Base-by-base conservation (phyloP, 441 rosid species). In the Croton setiger region DNA sequence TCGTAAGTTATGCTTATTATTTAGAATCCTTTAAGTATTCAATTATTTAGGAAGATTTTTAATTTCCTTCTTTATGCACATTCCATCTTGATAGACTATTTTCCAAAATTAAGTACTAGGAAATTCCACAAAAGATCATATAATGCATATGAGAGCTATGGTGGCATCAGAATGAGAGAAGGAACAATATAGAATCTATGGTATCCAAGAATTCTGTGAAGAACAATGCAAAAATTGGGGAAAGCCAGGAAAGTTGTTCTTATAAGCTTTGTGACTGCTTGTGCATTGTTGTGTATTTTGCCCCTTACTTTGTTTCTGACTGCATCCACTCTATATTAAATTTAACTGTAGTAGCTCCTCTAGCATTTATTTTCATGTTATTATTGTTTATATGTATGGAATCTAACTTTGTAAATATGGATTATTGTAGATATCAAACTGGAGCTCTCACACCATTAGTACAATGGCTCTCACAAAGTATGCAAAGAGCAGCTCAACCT, bases 401-500 rank as follows among this genome's bases (percentile, higher is more conserved):
- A 49, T 47, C 49, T 68, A 41, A 63, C 20, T 56, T 8, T 41
- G n/a, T 17, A 2, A n/a, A 59, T 66, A 20, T 76, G 68, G 78
- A 37, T 66, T 75, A 35, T 57, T 81, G 72, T 85, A 95, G 99
- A 69, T 90, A 95, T 80, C 97, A 92, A 81, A 92, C 98, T 55
- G 99, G 98, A 74, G 99, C 96, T 68, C 91, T 94, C 44, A 81
- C 99, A 53, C 99, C 99, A 1, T 76, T 94, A 74, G 78, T 92
- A 36, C 83, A 87, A 66, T 86, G 97, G 99, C 94, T 94, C 62
- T 88, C 98, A 20, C 97, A 90, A 78, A 91, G 98, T 71, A 94
- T 92, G 98, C 96, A 86, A 62, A 90, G 99, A 78, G 98, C 94
- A 41, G 99, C 97, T 60, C 86, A 88, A 15, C 97, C 98, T 75